Evolutionary conservation across 495 filamentous ascomycete species (phyloP).

Genomic region (Cenococcum geophilum): DNA sequence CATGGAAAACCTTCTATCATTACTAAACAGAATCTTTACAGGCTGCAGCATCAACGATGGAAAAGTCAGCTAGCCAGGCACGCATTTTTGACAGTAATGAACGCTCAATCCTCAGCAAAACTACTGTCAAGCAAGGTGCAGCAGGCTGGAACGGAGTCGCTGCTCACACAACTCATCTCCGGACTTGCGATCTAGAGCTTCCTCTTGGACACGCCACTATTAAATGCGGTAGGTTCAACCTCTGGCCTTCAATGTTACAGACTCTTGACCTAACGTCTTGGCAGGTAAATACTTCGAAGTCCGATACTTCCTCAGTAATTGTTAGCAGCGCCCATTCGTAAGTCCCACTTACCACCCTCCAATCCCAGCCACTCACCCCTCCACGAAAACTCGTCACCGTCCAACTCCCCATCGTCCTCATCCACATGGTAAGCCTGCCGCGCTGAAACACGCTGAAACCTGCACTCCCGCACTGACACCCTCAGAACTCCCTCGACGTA

Average conservation of each 20-base stretch:
- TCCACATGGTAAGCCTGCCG: slow-evolving; percentile 48
- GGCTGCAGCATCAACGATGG: slow-evolving; percentile 46
- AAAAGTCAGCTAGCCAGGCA: slow-evolving; percentile 45
- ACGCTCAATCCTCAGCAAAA: slow-evolving; percentile 40
- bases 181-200: slow-evolving; percentile 49
- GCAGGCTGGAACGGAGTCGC: slow-evolving; percentile 44
- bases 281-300: slow-evolving; percentile 48
- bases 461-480: slow-evolving; percentile 16
- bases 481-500: slow-evolving; percentile 53
- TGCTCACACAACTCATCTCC: slow-evolving; percentile 43
- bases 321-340: slow-evolving; percentile 43
- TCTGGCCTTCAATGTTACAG: neutral
- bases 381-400: slow-evolving; percentile 45
- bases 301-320: slow-evolving; percentile 48
- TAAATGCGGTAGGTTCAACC: slow-evolving; percentile 36
- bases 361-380: slow-evolving; percentile 9
- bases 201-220: slow-evolving; percentile 48
- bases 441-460: no score
- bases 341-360: slow-evolving; percentile 15
- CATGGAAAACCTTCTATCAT: neutral
- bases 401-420: slow-evolving; percentile 50
- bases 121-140: slow-evolving; percentile 39
- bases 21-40: slow-evolving; percentile 22
- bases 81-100: slow-evolving; percentile 49
- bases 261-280: neutral